Evolutionary conservation across 495 filamentous ascomycete genomes (phyloP).

Genomic region (Trichoderma gamsii): DNA sequence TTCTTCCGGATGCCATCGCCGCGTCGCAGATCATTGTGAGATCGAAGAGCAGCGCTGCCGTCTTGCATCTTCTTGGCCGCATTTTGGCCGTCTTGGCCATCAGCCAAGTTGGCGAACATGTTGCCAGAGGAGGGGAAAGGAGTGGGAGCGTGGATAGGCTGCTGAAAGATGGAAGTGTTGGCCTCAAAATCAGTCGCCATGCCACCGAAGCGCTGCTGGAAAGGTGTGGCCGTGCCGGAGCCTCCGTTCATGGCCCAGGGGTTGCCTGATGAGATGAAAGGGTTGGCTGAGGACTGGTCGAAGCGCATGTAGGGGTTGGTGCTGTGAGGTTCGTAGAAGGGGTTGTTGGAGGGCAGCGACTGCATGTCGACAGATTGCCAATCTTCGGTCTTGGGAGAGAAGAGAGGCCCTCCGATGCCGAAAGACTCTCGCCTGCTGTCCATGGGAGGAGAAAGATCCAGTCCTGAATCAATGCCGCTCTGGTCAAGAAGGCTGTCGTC

Average conservation of each 20-base stretch:
- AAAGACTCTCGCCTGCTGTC: slow-evolving; percentile 67
- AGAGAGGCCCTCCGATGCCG: slow-evolving; percentile 55
- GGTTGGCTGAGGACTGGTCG: slow-evolving; percentile 42
- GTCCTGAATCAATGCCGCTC: slow-evolving; percentile 54
- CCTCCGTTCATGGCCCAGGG: slow-evolving; percentile 57
- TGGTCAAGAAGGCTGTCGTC: slow-evolving; percentile 81
- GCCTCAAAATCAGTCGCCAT: slow-evolving; percentile 57
- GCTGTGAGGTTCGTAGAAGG: slow-evolving; percentile 54
- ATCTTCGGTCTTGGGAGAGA: slow-evolving; percentile 67
- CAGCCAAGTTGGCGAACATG: slow-evolving; percentile 44
- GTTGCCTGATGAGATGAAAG: slow-evolving; percentile 39
- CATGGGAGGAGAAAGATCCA: slow-evolving; percentile 64
- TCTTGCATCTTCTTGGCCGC: slow-evolving; percentile 65
- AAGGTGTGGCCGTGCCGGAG: slow-evolving; percentile 43
- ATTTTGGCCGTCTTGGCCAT: slow-evolving; percentile 47
- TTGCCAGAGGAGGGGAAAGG: slow-evolving; percentile 46
- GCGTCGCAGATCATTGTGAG: slow-evolving; percentile 72
- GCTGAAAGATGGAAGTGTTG: slow-evolving; percentile 48
- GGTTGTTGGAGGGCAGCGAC: slow-evolving; percentile 51
- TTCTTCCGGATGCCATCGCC: slow-evolving; percentile 98
- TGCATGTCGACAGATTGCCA: slow-evolving; percentile 61
- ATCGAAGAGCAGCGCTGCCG: slow-evolving; percentile 66
- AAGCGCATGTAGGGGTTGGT: slow-evolving; percentile 55
- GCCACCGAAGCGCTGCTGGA: slow-evolving; percentile 55
- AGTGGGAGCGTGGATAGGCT: slow-evolving; percentile 41